Evolutionary conservation across 2,329 filamentous ascomycete genomes (phyloP).

Genomic region (Fusarium penzigii): DNA sequence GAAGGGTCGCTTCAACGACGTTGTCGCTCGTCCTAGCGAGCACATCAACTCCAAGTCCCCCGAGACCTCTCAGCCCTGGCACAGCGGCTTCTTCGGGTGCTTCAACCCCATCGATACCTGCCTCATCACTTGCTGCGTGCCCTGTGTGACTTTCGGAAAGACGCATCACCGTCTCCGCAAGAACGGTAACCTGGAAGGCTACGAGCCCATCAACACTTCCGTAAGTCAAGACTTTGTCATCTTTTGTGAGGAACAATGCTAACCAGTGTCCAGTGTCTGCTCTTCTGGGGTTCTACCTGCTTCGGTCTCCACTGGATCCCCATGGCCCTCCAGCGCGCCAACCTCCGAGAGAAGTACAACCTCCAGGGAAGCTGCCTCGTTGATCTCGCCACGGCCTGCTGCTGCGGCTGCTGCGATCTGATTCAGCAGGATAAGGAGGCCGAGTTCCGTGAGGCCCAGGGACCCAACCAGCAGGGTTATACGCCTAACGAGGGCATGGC

Average conservation of each 20-base stretch:
- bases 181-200: constrained; percentile 42
- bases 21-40: constrained; percentile 43
- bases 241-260: no score
- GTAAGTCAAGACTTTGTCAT: constrained; percentile 31
- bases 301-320: constrained; percentile 45
- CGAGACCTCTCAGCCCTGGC: constrained; percentile 40
- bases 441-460: constrained; percentile 35
- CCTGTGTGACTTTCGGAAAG: constrained; percentile 51
- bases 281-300: constrained; percentile 44
- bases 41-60: constrained; percentile 45
- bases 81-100: constrained; percentile 45
- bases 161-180: constrained; percentile 47
- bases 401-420: constrained; percentile 47
- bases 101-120: constrained; percentile 46
- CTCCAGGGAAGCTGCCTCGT: constrained; percentile 45
- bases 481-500: constrained; percentile 25
- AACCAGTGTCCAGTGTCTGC: constrained; percentile 37
- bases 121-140: constrained; percentile 46
- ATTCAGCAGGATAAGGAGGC: constrained; percentile 52
- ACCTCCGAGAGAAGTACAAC: constrained; percentile 47
- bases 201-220: constrained; percentile 48
- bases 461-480: constrained; percentile 16
- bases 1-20: constrained; percentile 45
- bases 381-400: constrained; percentile 45
- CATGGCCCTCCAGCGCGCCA: constrained; percentile 46